Percentiles rank a stretch among this genome's conserved stretches.
Evolutionary conservation across 1,139 yeast species (phyloP).

Genomic region (Hansenula sp.): DNA sequence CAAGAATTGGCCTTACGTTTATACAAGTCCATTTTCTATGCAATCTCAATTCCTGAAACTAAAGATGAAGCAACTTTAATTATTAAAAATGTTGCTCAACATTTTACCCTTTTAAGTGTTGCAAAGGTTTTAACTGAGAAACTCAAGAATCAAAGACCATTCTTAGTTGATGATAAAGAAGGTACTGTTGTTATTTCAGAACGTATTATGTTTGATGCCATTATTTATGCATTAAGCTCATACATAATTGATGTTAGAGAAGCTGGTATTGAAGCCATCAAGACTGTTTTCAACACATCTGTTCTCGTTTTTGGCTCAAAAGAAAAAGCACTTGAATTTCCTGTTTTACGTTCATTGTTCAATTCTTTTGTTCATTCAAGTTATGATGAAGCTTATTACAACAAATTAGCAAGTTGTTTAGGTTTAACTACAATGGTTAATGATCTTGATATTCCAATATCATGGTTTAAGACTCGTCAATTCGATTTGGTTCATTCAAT

Average conservation of each 20-base stretch:
- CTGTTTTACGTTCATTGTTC: constrained; percentile 71
- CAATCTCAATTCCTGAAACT: constrained; percentile 75
- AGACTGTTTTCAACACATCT: constrained; percentile 58
- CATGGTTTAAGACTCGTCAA: constrained; percentile 75
- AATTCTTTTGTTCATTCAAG: constrained; percentile 87
- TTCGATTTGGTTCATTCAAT: constrained; percentile 82
- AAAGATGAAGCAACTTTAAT: constrained; percentile 60
- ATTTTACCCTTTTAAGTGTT: constrained; percentile 72
- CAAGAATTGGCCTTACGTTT: constrained; percentile 39
- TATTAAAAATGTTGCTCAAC: constrained; percentile 67
- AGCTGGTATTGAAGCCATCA: constrained; percentile 66
- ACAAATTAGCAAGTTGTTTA: constrained; percentile 83
- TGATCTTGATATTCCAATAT: constrained; percentile 61
- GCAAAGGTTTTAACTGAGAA: constrained; percentile 71
- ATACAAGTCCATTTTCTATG: constrained; percentile 65
- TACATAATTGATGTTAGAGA: constrained; percentile 67
- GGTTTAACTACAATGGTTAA: constrained; percentile 75
- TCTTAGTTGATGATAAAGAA: constrained; percentile 74
- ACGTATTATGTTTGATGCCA: constrained; percentile 65
- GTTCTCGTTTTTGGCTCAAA: constrained; percentile 60
- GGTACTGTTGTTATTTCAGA: constrained; percentile 71
- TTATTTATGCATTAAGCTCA: constrained; percentile 76
- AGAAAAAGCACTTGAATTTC: constrained; percentile 64
- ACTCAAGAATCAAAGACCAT: constrained; percentile 63
- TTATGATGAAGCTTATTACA: constrained; percentile 81